phyloP scores from a whole-genome alignment of 2,329 filamentous ascomycete species.

The Rhexocercosporidium sp. region DNA sequence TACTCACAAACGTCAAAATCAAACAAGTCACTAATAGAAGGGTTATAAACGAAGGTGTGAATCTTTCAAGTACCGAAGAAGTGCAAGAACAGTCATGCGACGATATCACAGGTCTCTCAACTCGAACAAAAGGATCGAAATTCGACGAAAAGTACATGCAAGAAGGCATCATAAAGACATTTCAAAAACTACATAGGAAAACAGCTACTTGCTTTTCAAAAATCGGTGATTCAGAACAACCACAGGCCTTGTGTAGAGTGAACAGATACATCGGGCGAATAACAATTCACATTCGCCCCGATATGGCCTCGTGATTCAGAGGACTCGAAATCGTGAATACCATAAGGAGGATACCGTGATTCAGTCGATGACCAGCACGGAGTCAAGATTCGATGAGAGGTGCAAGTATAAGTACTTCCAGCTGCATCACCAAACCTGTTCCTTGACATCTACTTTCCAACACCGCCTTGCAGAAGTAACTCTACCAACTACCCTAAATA shows the following conservation, averaged over 20 bases:
- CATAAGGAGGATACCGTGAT: neutral
- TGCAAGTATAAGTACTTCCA: neutral
- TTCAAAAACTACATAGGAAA: no score
- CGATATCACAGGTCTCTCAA: no score
- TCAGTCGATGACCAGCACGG: neutral
- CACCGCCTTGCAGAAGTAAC: neutral
- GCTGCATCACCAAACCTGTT: neutral
- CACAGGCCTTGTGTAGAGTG: neutral
- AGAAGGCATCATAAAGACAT: no score
- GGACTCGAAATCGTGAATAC: neutral
- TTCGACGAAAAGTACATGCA: no score
- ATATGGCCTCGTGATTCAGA: neutral
- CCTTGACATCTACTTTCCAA: neutral
- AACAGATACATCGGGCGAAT: neutral
- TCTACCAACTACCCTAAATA: neutral
- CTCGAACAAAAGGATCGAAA: no score
- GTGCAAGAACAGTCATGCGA: no score
- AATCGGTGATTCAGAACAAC: no score
- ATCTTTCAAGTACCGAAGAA: no score
- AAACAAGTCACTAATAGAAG: no score
- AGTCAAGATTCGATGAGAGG: neutral
- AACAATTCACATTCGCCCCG: neutral
- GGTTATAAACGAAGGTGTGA: no score
- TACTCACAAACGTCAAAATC: no score
- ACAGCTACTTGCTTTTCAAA: no score